Conservation (phyloP, 768 basidiomycete species). For the Lanmaoa pseudosensibilis region DNA sequence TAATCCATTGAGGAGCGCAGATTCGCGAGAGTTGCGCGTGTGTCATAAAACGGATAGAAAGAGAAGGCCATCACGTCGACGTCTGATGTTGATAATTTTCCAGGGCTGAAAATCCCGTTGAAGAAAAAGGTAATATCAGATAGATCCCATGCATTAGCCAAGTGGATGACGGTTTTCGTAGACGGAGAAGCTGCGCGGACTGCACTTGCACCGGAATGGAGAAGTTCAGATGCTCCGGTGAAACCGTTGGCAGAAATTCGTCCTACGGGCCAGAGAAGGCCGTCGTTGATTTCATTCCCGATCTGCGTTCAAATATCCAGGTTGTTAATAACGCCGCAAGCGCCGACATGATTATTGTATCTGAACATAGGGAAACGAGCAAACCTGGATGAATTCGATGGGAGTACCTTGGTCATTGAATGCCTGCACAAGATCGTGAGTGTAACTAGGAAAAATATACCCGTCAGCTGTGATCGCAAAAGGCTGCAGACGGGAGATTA, state of each 20-base stretch:
- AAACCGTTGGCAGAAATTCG: slow-evolving; percentile 7
- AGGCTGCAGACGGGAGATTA: too few relatives aligned
- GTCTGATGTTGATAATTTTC: not conserved
- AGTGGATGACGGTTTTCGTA: slow-evolving; percentile 8
- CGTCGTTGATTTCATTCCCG: slow-evolving; percentile 15
- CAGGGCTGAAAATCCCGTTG: not conserved
- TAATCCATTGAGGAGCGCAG: not conserved
- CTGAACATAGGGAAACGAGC: not conserved
- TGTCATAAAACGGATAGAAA: slow-evolving; percentile 14
- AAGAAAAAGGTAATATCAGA: slow-evolving; percentile 8
- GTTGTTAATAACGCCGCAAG: not conserved
- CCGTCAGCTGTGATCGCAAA: not conserved
- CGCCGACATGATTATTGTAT: not conserved
- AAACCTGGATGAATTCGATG: slow-evolving; percentile 12
- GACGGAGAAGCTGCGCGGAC: slow-evolving; percentile 6
- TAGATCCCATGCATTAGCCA: slow-evolving; percentile 11
- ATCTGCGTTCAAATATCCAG: slow-evolving; percentile 2
- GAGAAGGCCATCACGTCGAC: slow-evolving; percentile 10
- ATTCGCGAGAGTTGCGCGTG: slow-evolving; percentile 7
- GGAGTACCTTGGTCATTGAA: slow-evolving; percentile 10
- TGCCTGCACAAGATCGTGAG: slow-evolving; percentile 1
- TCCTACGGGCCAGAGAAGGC: slow-evolving; percentile 9
- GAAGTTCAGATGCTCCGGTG: slow-evolving; percentile 23
- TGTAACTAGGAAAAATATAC: slow-evolving; percentile 1
- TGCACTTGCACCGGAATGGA: slow-evolving; percentile 34